phyloP scores from a whole-genome alignment of 495 filamentous ascomycete species.

The Penicillium pancosmium region DNA sequence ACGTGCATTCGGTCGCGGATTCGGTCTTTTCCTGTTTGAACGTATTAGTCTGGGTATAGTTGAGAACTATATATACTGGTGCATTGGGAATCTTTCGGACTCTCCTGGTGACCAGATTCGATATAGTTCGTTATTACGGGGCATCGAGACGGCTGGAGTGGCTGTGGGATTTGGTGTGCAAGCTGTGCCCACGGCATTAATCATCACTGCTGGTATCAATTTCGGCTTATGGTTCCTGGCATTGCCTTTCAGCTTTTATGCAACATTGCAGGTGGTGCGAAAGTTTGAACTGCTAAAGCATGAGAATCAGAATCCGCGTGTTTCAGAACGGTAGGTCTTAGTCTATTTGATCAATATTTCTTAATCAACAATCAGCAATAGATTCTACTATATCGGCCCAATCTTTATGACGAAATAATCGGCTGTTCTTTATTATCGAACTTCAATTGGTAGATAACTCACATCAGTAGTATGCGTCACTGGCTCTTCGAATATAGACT shows the following conservation, averaged over 20 bases:
- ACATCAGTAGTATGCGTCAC: too few species aligned
- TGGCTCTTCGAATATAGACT: too few species aligned
- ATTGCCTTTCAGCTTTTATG: constrained; percentile 47
- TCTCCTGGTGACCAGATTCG: constrained; percentile 46
- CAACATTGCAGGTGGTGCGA: constrained; percentile 40
- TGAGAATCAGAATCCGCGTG: neutral
- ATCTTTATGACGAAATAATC: too few species aligned
- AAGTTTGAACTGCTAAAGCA: constrained; percentile 14
- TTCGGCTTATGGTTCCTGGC: constrained; percentile 44
- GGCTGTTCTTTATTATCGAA: too few species aligned
- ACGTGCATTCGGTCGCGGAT: constrained; percentile 41
- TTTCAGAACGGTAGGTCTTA: neutral
- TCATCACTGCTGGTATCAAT: constrained; percentile 46
- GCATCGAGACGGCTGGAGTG: constrained; percentile 45
- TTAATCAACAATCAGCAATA: too few species aligned
- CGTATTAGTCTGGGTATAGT: constrained; percentile 41
- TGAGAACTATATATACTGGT: constrained; percentile 52
- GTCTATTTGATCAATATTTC: neutral
- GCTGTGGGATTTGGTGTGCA: constrained; percentile 47
- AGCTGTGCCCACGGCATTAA: constrained; percentile 43
- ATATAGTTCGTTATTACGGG: constrained; percentile 43
- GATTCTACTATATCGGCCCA: neutral
- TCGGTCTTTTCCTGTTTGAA: constrained; percentile 45
- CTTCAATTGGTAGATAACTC: too few species aligned
- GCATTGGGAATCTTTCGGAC: constrained; percentile 45